Base-by-base conservation (phyloP, 805 yeast genomes). In the Yamadazyma philogaea region DNA sequence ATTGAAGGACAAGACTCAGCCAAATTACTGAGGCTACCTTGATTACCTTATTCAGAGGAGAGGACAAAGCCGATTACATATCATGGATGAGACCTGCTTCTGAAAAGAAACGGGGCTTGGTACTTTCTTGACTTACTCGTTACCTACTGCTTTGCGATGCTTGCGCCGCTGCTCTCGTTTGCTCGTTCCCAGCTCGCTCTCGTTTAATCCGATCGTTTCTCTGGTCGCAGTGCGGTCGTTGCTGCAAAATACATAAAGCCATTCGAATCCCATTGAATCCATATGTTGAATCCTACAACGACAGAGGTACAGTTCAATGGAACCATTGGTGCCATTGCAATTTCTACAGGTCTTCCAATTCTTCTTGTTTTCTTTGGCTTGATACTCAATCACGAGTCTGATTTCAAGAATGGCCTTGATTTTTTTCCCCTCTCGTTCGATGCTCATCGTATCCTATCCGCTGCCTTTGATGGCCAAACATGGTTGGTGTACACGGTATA, bases 291-390 rank as follows among this genome's bases (percentile, higher is more conserved):
- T 56, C 97, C 97, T 3, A 60, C 56, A 36, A 87, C 97, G 1
- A 68, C 63, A 3, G 77, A 81, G 36, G 68, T 70, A 45, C 98
- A 91, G 61, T 91, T 91, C 61, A 74, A 76, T 24, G 99, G 99
- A 0, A 62, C 75, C 4, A 60, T 76, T 0, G 99, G 99, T 4
- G 88, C 93, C 0, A 33, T 79, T 1, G 74, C 70, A 3, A 77
- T 91, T 44, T 65, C 91, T 0, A 12, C 79, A 1, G 84, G 84
- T 1, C 68, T 91, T 18, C 96, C 97, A 1, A 34, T 71, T 0
- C 66, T 87, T 8, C 72, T 85, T 14, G 61, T 81, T 8, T 62
- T 75, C 18, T 70, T 90, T 43, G 81, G 80, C 42, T 70, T 83
- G 40, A 63, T 79, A 44, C 69, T 82, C 49, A 87, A 89, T 54